phyloP scores from a whole-genome alignment of 257 asterid species.

The Galeopsis tetrahit region DNA sequence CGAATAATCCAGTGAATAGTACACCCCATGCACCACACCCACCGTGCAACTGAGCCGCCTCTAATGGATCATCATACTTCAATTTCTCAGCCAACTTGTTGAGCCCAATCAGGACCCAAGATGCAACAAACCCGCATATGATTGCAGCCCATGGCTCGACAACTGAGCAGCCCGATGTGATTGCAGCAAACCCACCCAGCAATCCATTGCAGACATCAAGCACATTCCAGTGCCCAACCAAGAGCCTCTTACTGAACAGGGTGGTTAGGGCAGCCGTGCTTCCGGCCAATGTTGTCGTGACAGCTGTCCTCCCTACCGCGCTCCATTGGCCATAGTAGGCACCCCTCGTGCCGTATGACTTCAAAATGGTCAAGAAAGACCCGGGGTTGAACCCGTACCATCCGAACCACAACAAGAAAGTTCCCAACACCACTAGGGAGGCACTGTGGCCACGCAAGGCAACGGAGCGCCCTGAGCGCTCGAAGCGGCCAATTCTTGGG shows the following conservation, averaged over 20 bases:
- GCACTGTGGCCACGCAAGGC: slow-evolving; percentile 71
- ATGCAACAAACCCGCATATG: slow-evolving; percentile 60
- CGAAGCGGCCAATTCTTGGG: slow-evolving; percentile 73
- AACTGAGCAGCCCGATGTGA: slow-evolving; percentile 71
- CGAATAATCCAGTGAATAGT: slow-evolving; percentile 67
- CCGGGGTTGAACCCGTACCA: slow-evolving; percentile 82
- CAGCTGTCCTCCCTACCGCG: slow-evolving; percentile 70
- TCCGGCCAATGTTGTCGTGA: slow-evolving; percentile 73
- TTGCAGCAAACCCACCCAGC: slow-evolving; percentile 71
- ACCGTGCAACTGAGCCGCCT: slow-evolving; percentile 75
- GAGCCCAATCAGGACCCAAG: slow-evolving; percentile 67
- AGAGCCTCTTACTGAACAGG: slow-evolving; percentile 56
- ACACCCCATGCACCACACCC: slow-evolving; percentile 78
- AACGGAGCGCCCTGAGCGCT: slow-evolving; percentile 54
- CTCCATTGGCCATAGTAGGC: slow-evolving; percentile 71
- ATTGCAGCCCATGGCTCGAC: slow-evolving; percentile 83
- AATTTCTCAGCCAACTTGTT: slow-evolving; percentile 56
- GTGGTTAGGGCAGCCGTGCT: slow-evolving; percentile 72
- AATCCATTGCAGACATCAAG: slow-evolving; percentile 67
- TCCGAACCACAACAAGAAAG: slow-evolving; percentile 70
- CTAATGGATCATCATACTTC: slow-evolving; percentile 66
- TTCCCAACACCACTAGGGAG: slow-evolving; percentile 64
- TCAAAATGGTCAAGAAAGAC: slow-evolving; percentile 55
- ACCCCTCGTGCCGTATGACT: slow-evolving; percentile 47
- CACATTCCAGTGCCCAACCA: slow-evolving; percentile 72